Conservation (phyloP, 768 basidiomycete genomes). For the Suillus subluteus region DNA sequence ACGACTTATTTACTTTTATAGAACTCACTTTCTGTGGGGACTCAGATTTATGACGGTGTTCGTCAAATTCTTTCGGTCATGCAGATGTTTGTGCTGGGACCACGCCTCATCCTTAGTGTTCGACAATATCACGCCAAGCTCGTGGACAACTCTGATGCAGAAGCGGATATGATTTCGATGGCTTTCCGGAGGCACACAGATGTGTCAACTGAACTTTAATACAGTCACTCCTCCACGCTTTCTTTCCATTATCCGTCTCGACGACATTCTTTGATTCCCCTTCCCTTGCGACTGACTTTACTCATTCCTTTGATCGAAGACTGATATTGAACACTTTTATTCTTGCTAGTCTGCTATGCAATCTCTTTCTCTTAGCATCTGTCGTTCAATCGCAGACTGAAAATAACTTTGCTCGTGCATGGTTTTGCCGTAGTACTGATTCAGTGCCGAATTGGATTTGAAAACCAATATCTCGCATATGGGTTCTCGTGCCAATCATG, state of each 20-base stretch:
- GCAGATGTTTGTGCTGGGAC: not conserved
- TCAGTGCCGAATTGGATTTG: not conserved
- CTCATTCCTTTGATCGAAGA: not conserved
- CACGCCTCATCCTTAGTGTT: not conserved
- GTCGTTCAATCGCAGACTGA: too few species aligned
- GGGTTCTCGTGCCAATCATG: not conserved
- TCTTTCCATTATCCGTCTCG: not conserved
- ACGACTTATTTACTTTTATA: not conserved
- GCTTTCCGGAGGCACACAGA: not conserved
- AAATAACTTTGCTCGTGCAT: not conserved
- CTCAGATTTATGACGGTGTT: not conserved
- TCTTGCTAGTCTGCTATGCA: not conserved
- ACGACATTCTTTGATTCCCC: not conserved
- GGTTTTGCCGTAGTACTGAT: too few species aligned
- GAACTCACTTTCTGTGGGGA: not conserved
- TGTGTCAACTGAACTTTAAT: not conserved
- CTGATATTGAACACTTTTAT: not conserved
- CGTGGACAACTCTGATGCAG: not conserved
- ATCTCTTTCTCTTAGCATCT: too few species aligned
- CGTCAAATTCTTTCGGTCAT: not conserved
- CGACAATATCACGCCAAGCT: not conserved
- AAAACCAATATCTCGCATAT: not conserved
- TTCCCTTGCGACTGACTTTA: not conserved
- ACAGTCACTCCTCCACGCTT: not conserved
- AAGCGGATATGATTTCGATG: not conserved